Conservation (phyloP, 2,329 filamentous ascomycete genomes). For the Fusarium albosuccineum region DNA sequence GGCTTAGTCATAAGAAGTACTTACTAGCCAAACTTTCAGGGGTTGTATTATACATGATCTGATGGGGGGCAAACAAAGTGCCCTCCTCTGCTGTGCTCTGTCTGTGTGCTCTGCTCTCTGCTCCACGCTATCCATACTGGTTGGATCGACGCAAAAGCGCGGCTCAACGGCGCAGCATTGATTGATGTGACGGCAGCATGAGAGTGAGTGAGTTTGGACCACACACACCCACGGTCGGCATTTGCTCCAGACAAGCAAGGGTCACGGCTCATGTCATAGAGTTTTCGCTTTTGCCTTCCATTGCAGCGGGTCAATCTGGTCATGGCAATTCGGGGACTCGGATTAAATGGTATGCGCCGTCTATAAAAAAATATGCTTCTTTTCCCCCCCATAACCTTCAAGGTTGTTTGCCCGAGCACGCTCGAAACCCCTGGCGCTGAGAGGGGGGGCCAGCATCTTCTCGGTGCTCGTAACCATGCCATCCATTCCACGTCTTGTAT, state of each 20-base stretch:
- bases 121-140: too few species aligned
- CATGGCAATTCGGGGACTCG: slow-evolving; percentile 24
- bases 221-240: neutral
- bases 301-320: neutral
- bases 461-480: slow-evolving; percentile 11
- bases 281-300: neutral
- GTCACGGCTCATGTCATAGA: neutral
- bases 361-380: slow-evolving; percentile 35
- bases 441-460: neutral
- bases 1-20: too few species aligned
- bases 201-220: neutral
- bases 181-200: slow-evolving; percentile 14
- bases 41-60: slow-evolving; percentile 40
- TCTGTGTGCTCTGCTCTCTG: slow-evolving; percentile 4
- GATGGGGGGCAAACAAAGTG: slow-evolving; percentile 22
- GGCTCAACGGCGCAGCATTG: slow-evolving; percentile 16
- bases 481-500: slow-evolving; percentile 10
- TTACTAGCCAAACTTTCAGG: too few species aligned
- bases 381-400: slow-evolving; percentile 10
- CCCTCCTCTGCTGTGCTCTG: slow-evolving; percentile 21
- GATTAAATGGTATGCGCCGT: slow-evolving; percentile 32
- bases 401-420: slow-evolving; percentile 9
- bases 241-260: neutral
- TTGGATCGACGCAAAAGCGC: neutral
- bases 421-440: slow-evolving; percentile 10